Conservation (phyloP, 352 stramenopile species). For the Phytophthora pini region DNA sequence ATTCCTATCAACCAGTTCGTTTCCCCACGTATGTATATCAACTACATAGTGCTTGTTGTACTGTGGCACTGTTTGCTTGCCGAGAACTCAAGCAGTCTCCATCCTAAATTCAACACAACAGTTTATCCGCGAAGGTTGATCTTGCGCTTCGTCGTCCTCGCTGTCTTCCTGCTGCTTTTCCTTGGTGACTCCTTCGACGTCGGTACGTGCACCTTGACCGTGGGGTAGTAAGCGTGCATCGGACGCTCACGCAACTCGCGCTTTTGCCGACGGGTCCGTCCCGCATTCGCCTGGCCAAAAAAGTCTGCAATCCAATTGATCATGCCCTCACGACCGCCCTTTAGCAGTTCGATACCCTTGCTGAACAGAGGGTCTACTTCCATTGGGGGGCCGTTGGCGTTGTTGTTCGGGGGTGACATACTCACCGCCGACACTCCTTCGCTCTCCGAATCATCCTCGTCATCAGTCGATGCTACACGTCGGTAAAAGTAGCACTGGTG, state of each 20-base stretch:
- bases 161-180: constrained; percentile 31
- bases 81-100: constrained; percentile 3
- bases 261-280: constrained; percentile 77
- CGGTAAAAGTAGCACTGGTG: constrained; percentile 98
- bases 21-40: constrained; percentile 24
- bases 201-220: constrained; percentile 60
- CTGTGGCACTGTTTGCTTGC: constrained; percentile 8
- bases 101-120: constrained; percentile 14
- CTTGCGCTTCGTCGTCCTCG: constrained; percentile 33
- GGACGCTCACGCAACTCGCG: constrained; percentile 60
- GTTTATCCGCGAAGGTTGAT: constrained; percentile 31
- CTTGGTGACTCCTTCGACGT: constrained; percentile 17
- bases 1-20: constrained; percentile 27
- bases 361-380: constrained; percentile 84
- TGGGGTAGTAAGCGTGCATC: constrained; percentile 81
- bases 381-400: constrained; percentile 34
- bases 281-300: constrained; percentile 66
- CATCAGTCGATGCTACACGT: constrained; percentile 28
- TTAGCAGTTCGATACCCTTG: constrained; percentile 78
- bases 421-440: constrained; percentile 20
- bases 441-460: constrained; percentile 33
- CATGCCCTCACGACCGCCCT: constrained; percentile 74
- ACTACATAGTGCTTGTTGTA: constrained; percentile 32
- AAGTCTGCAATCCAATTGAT: constrained; percentile 78
- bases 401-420: constrained; percentile 25